Evolutionary conservation across 169 alveolate species (phyloP).

Genomic region (Theileria parva): DNA sequence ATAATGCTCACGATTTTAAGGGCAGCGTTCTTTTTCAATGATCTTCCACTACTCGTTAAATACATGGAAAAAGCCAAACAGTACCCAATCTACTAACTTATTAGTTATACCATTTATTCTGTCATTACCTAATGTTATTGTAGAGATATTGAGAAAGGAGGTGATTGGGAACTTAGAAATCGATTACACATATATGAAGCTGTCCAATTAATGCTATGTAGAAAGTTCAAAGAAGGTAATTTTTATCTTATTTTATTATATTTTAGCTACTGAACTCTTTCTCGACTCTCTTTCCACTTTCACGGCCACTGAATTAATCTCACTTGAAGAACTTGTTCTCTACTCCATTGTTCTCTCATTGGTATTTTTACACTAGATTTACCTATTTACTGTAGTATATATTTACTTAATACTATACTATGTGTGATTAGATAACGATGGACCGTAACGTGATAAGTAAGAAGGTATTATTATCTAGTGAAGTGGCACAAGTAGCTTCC

Average conservation of each 20-base stretch:
- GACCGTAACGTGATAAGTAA: constrained; percentile 82
- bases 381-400: too few species aligned
- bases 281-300: constrained; percentile 90
- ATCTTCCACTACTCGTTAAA: constrained; percentile 63
- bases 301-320: constrained; percentile 91
- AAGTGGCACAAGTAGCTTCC: constrained; percentile 87
- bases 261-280: constrained; percentile 65
- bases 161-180: constrained; percentile 98
- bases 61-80: constrained; percentile 66
- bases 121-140: constrained; percentile 15
- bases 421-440: constrained; percentile 71
- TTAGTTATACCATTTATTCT: neutral
- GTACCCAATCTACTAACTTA: constrained; percentile 48
- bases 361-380: constrained; percentile 32
- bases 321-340: constrained; percentile 88
- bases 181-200: constrained; percentile 93
- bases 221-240: constrained; percentile 89
- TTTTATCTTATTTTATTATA: constrained; percentile 30
- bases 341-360: constrained; percentile 89
- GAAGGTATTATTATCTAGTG: constrained; percentile 87
- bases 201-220: constrained; percentile 75
- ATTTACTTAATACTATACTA: too few species aligned
- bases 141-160: constrained; percentile 91
- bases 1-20: constrained; percentile 74
- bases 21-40: constrained; percentile 70